These are phyloP conservation scores for Fremontodendron californicum DNA, from an alignment of 345 rosid species.

Conservation along the genomic window DNA sequence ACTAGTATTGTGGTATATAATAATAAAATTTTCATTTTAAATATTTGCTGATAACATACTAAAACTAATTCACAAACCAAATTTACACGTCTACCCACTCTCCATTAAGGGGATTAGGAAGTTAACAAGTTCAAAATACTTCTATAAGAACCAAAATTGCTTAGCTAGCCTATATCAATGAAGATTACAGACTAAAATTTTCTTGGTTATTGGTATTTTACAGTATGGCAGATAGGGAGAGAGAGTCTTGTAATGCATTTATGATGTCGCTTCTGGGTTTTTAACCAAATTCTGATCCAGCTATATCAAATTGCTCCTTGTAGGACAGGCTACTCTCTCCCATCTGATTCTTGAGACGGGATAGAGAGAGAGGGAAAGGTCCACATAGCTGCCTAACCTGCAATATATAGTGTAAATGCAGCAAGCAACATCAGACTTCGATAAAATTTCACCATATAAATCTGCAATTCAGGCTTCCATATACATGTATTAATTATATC, in stretches of 20 bases:
- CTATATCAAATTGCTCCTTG: neutral
- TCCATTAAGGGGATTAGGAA: neutral
- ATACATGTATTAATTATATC: neutral
- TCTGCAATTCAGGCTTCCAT: neutral
- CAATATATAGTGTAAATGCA: neutral
- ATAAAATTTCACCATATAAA: neutral
- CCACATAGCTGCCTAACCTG: slow-evolving; percentile 12
- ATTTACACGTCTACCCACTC: neutral
- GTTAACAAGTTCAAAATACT: neutral
- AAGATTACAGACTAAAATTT: too few species aligned
- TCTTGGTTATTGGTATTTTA: neutral
- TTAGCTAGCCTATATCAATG: neutral
- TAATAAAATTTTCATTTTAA: too few species aligned
- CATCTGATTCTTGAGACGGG: neutral
- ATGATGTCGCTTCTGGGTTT: neutral
- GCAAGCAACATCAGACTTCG: neutral
- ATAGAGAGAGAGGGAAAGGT: slow-evolving; percentile 2
- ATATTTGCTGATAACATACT: too few species aligned
- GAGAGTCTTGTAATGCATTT: slow-evolving; percentile 4
- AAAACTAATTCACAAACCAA: neutral
- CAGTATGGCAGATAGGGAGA: slow-evolving; percentile 4
- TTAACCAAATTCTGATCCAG: neutral
- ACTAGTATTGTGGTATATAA: too few species aligned
- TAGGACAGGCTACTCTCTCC: slow-evolving; percentile 1
- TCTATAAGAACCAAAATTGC: neutral